Evolutionary conservation across 192 early-diverging fungal genomes (phyloP).

Genomic region (Phlyctochytrium planicorne): DNA sequence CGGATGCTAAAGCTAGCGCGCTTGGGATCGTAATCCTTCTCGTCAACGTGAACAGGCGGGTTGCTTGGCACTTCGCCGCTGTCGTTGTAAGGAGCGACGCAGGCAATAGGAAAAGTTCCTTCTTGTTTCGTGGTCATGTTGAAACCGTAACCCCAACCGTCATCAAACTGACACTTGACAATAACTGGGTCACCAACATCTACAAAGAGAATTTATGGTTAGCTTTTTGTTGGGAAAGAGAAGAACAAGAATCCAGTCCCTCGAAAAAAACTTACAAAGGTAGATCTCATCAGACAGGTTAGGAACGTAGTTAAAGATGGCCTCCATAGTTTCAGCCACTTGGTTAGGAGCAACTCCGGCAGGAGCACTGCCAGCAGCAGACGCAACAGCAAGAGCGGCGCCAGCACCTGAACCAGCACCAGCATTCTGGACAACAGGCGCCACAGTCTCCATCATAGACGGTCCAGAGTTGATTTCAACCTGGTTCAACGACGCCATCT

Average conservation of each 20-base stretch:
- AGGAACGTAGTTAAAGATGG: conserved; percentile 42
- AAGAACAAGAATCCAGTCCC: no score
- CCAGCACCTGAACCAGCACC: neutral
- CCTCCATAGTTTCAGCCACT: conserved; percentile 44
- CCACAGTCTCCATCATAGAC: neutral
- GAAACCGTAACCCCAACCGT: conserved; percentile 53
- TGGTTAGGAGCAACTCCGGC: conserved; percentile 19
- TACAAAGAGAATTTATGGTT: no score
- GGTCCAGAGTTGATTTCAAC: neutral
- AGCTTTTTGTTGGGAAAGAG: no score
- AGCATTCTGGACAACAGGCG: neutral
- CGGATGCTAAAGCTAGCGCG: neutral
- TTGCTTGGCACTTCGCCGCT: neutral
- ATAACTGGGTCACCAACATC: conserved; percentile 39
- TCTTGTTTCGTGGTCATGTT: conserved; percentile 54
- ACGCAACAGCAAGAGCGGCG: neutral
- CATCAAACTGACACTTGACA: conserved; percentile 47
- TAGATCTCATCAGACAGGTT: conserved; percentile 48
- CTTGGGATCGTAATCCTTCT: neutral
- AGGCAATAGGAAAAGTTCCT: conserved; percentile 54
- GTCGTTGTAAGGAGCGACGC: conserved; percentile 24
- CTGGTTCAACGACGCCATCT: neutral
- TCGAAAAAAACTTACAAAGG: conserved; percentile 29
- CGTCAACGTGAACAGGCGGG: neutral
- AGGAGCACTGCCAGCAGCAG: neutral